Evolutionary conservation across 148 eudicot species (phyloP).

Genomic region (Drosera capensis): DNA sequence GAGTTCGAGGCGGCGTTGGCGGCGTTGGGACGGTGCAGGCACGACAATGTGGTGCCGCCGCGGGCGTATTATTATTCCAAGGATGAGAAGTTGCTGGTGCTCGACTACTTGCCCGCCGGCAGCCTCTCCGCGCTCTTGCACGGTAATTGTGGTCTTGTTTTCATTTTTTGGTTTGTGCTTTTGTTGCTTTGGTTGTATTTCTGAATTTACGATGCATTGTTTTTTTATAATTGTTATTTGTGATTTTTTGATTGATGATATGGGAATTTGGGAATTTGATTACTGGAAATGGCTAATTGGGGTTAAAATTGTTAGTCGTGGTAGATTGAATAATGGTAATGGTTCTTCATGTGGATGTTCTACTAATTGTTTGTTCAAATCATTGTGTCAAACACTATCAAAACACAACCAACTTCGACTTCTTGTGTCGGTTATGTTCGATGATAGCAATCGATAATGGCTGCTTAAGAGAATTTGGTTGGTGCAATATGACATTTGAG

Average conservation of each 20-base stretch:
- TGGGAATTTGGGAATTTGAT: neutral
- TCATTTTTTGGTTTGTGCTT: too few relatives aligned
- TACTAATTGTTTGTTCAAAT: too few relatives aligned
- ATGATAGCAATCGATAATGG: too few relatives aligned
- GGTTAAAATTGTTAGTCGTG: too few relatives aligned
- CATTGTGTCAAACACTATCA: too few relatives aligned
- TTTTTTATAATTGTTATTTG: neutral
- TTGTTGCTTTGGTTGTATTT: too few relatives aligned
- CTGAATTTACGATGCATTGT: neutral
- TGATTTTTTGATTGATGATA: neutral
- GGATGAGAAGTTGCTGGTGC: conserved; percentile 56
- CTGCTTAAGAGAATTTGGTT: too few relatives aligned
- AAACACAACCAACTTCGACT: too few relatives aligned
- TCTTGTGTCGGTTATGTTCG: too few relatives aligned
- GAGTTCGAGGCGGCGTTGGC: conserved; percentile 47
- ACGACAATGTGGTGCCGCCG: conserved; percentile 41
- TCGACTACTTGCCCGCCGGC: conserved; percentile 23
- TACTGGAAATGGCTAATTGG: neutral
- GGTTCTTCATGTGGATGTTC: too few relatives aligned
- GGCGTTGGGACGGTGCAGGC: conserved; percentile 34
- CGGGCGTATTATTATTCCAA: conserved; percentile 50
- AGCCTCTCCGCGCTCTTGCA: conserved; percentile 30
- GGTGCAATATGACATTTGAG: too few relatives aligned
- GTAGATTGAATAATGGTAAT: too few relatives aligned
- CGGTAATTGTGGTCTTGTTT: conserved; percentile 10